Evolutionary conservation across 202 grass and related monocot species (phyloP).

Genomic region (Zoysia matrella): DNA sequence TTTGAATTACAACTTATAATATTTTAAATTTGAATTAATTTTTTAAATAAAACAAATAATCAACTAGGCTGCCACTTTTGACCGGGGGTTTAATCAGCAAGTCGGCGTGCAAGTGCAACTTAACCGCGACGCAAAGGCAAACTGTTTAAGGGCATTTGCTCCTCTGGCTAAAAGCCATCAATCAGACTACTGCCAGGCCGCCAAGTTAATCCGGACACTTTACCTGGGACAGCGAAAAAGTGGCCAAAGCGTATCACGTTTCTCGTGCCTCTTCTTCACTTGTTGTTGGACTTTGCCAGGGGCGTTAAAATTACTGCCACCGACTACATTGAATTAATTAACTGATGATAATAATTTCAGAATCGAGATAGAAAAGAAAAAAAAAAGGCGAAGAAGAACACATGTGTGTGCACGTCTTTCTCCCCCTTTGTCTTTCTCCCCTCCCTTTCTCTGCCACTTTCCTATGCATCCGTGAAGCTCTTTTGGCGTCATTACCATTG

Average conservation of each 20-base stretch:
- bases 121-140: slow-evolving; percentile 59
- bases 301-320: no score
- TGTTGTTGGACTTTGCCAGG: slow-evolving; percentile 12
- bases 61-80: slow-evolving; percentile 6
- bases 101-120: slow-evolving; percentile 39
- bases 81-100: not conserved
- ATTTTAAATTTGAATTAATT: no score
- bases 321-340: no score
- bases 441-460: not conserved
- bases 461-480: slow-evolving; percentile 11
- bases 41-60: no score
- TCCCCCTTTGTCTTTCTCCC: not conserved
- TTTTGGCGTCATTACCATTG: not conserved
- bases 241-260: slow-evolving; percentile 21
- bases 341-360: no score
- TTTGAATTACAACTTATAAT: no score
- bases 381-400: not conserved
- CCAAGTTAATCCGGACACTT: slow-evolving; percentile 11
- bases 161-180: no score
- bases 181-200: not conserved
- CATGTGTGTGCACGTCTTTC: slow-evolving; percentile 2
- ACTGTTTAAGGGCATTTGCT: no score
- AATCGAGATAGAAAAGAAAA: no score
- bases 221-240: slow-evolving; percentile 24
- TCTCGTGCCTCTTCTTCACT: not conserved